These are phyloP conservation scores for Berkeleyomyces rouxiae DNA, from an alignment of 2,329 filamentous ascomycete species.

Conservation along the genomic window DNA sequence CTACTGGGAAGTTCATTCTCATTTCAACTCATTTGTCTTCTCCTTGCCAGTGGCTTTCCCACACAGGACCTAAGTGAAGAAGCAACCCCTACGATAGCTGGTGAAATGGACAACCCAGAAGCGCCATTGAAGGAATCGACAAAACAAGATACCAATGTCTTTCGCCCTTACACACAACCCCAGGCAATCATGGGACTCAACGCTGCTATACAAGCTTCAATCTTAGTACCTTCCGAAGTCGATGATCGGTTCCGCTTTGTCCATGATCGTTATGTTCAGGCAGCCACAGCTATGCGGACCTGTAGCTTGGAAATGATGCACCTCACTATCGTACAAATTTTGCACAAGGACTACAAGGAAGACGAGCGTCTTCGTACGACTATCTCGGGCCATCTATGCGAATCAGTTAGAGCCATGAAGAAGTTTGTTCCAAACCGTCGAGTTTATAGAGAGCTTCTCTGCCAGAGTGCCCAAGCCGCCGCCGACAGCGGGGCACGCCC, in stretches of 20 bases:
- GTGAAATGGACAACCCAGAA: conserved; percentile 9
- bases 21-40: conserved; percentile 59
- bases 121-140: neutral
- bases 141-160: conserved; percentile 21
- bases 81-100: conserved; percentile 12
- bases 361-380: conserved; percentile 51
- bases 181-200: conserved; percentile 69
- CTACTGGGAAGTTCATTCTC: conserved; percentile 70
- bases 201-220: conserved; percentile 59
- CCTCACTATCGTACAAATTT: conserved; percentile 67
- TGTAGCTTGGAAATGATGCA: conserved; percentile 67
- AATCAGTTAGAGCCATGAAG: conserved; percentile 60
- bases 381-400: conserved; percentile 66
- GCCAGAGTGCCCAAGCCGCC: conserved; percentile 61
- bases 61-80: conserved; percentile 29
- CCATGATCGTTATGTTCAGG: conserved; percentile 74
- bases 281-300: conserved; percentile 52
- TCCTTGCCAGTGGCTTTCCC: conserved; percentile 63
- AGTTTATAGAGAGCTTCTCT: conserved; percentile 59
- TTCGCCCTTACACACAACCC: conserved; percentile 35
- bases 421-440: conserved; percentile 40
- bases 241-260: conserved; percentile 80
- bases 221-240: conserved; percentile 64
- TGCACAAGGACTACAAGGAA: conserved; percentile 52
- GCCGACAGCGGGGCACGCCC: conserved; percentile 68